Evolutionary conservation across 1,139 yeast genomes (phyloP), one percentile per base, ranked within the genome.

Genomic region (Pneumocystis wakefieldiae): DNA sequence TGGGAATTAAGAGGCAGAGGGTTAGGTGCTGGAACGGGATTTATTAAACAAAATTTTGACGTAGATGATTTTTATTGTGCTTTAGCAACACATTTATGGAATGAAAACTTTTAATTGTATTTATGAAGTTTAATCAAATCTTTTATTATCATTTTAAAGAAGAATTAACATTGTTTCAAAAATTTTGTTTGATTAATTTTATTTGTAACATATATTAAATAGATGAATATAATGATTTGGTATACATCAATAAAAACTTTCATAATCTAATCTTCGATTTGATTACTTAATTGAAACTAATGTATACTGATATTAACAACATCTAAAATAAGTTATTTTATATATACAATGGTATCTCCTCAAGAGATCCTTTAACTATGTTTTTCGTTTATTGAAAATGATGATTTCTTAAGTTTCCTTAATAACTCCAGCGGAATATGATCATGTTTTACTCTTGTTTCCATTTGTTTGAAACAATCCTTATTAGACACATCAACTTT

Each of bases 1-100:
- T 76, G 88, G 67, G 96, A 90, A 71, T 76, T 89, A 29, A 53
- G 65, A 15, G 65, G 65, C 3, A 48, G 55, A 48, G 28, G 55
- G 28, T 3, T 48, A 48, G 55, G 55, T 48, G 55, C 28, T 24
- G 32, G 32, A 12, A 24, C 55, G 10, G 55, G 32, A 48, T 48
- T 48, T 48, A 48, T 28, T 24, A 48, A 48, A 48, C 55, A 29
- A 48, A 48, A 48, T 48, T 48, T 48, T 48, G 55, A 48, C 24
- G 55, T 48, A 24, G 29, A 48, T 48, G 55, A 48, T 48, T 48
- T 48, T 48, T 48, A 48, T 48, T 48, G 55, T 10, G 32, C 32
- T 48, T 24, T 48, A 24, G 55, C 55, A 48, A 48, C 55, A 15
- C 55, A 48, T 48, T 48, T 48, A 7, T 48, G 55, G 55, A 48